These are phyloP conservation scores for Fusarium subtropicale DNA, from an alignment of 2,329 filamentous ascomycete genomes.

Conservation along the genomic window DNA sequence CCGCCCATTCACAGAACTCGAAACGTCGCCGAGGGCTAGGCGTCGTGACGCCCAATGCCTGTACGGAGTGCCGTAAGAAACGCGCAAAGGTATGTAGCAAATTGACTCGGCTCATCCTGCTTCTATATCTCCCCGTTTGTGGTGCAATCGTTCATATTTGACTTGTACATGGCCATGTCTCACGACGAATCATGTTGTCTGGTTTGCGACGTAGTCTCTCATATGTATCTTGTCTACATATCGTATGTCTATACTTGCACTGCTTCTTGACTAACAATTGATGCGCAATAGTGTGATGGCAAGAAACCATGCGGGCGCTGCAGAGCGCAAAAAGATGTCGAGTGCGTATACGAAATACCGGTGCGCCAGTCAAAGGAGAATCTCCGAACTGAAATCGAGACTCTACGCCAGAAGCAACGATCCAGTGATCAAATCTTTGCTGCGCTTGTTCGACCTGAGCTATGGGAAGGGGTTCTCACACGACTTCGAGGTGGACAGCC, in stretches of 20 bases:
- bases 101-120: neutral
- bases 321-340: conserved; percentile 63
- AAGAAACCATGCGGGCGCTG: conserved; percentile 67
- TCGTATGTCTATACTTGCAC: neutral
- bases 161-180: conserved; percentile 1
- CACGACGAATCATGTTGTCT: neutral
- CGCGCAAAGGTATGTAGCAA: conserved; percentile 64
- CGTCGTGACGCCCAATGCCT: conserved; percentile 69
- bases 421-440: conserved; percentile 67
- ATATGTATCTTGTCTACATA: neutral
- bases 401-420: conserved; percentile 64
- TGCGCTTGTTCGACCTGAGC: conserved; percentile 63
- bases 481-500: conserved; percentile 66
- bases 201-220: neutral
- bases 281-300: conserved; percentile 66
- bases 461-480: conserved; percentile 66
- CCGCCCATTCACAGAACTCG: conserved; percentile 51
- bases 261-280: conserved; percentile 26
- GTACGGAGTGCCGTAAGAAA: conserved; percentile 71
- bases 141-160: conserved; percentile 1
- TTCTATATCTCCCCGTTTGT: neutral
- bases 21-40: conserved; percentile 67
- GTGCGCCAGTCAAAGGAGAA: conserved; percentile 73
- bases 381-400: conserved; percentile 69
- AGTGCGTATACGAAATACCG: conserved; percentile 71